These are phyloP conservation scores for Stentor coeruleus DNA, from an alignment of 73 alveolate genomes.

Conservation along the genomic window DNA sequence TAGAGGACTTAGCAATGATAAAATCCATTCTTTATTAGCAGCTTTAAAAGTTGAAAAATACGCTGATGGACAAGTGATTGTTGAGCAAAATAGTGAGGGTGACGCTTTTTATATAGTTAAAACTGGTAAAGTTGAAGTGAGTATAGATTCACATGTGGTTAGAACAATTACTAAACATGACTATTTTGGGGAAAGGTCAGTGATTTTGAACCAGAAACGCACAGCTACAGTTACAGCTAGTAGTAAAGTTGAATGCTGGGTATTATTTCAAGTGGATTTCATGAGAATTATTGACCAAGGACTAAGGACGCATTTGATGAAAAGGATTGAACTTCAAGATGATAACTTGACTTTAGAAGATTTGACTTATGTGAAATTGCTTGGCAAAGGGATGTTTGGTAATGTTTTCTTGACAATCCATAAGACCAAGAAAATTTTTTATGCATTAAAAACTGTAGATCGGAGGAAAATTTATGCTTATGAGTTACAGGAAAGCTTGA, in stretches of 20 bases:
- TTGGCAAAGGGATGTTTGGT: constrained; percentile 55
- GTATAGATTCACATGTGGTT: neutral
- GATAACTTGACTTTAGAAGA: constrained; percentile 36
- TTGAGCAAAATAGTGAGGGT: neutral
- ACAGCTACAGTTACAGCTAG: constrained; percentile 15
- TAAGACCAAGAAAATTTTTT: neutral
- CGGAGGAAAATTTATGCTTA: neutral
- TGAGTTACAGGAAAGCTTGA: neutral
- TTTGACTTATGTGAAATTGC: constrained; percentile 38
- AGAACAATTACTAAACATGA: constrained; percentile 8
- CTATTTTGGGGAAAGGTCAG: constrained; percentile 19
- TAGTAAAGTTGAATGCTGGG: constrained; percentile 34
- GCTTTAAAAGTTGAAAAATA: neutral
- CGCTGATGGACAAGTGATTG: neutral
- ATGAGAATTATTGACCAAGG: constrained; percentile 47
- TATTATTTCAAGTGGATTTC: constrained; percentile 47
- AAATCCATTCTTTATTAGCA: neutral
- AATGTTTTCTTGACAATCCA: constrained; percentile 6
- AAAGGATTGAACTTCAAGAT: constrained; percentile 46
- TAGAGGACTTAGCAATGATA: neutral
- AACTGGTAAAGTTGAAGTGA: neutral
- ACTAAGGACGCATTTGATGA: constrained; percentile 31
- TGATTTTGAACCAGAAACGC: neutral
- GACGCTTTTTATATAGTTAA: neutral
- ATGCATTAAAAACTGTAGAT: constrained; percentile 14